Percentiles rank a stretch among this genome's conserved stretches.
phyloP scores from a whole-genome alignment of 2,329 filamentous ascomycete genomes.

The Chrysoporthe puriensis region DNA sequence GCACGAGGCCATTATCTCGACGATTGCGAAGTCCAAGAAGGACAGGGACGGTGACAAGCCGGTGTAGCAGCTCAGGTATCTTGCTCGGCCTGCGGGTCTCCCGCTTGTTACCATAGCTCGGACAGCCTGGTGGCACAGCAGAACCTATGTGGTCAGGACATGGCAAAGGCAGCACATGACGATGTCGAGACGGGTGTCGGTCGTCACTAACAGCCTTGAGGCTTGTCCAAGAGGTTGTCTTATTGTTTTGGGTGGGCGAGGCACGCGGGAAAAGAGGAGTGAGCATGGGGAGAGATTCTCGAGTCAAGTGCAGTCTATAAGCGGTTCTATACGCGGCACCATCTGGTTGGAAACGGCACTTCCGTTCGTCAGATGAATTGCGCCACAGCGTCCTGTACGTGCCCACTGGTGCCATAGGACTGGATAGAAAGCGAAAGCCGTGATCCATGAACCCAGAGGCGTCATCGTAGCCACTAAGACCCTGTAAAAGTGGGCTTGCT shows the following conservation, averaged over 20 bases:
- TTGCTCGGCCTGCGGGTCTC: not conserved
- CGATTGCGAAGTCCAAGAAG: slow-evolving; percentile 27
- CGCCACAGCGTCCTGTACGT: too few relatives aligned
- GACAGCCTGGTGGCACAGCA: not conserved
- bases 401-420: too few relatives aligned
- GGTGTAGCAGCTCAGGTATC: slow-evolving; percentile 10
- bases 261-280: not conserved
- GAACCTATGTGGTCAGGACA: not conserved
- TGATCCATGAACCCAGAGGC: too few relatives aligned
- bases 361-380: not conserved
- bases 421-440: too few relatives aligned
- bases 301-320: not conserved
- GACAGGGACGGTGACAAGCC: slow-evolving; percentile 25
- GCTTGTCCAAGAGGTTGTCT: not conserved
- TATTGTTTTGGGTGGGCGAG: not conserved
- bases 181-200: not conserved
- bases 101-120: not conserved
- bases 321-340: not conserved
- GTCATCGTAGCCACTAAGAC: too few relatives aligned
- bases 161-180: too few relatives aligned
- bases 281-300: not conserved
- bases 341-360: not conserved
- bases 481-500: too few relatives aligned
- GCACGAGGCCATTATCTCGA: slow-evolving; percentile 27
- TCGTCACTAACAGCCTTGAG: not conserved